Base-by-base conservation (phyloP, 1,284 basidiomycete genomes). In the Austroboletus niveus region DNA sequence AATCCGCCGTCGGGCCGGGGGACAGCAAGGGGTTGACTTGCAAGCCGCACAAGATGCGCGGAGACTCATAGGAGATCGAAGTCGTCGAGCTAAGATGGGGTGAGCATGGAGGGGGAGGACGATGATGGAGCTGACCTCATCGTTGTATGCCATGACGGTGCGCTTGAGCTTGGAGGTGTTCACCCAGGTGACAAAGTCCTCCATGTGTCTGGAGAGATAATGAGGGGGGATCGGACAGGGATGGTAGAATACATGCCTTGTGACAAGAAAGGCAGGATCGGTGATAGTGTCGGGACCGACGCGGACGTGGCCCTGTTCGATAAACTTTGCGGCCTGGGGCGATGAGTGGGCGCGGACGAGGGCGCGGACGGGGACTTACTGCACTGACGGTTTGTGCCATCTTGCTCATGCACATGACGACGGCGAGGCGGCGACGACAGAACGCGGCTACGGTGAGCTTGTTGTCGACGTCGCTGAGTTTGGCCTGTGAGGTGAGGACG, bases 141-240 rank as follows among this genome's bases (percentile, higher is more conserved):
- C 95, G 70, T 98, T 99, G 80, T 99, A 99, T 58, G 80, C 77
- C 86, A 96, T 91, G 68, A 99, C 87, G 0, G 92, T 95, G 56
- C 96, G 82, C 83, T 97, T 98, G 70, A 98, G 82, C 70, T 96
- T 97, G 60, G 90, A 94, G 24, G 94, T 95, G 70, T 99, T 95
- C 15, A 99, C 94, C 97, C 97, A 99, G 20, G 97, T 98, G 44
- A 99, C 94, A 72, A 98, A 99, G 77, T 99, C 97, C 69, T 99
- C 95, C 93, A 97, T 95, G 61, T 94, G 92, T 62, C 89, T 90
- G 57, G 15, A 53, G 41, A 11, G 43, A 10, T 32, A 34, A 34
- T 57, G 34, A 59, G 57, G 59, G 24, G 35, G 17, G 52, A 6
- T 15, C n/a, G 48, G 40, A 45, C 46, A 36, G 22, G 36, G 38